Base-by-base conservation (phyloP, 1,284 basidiomycete species). In the Sporisorium graminicola region DNA sequence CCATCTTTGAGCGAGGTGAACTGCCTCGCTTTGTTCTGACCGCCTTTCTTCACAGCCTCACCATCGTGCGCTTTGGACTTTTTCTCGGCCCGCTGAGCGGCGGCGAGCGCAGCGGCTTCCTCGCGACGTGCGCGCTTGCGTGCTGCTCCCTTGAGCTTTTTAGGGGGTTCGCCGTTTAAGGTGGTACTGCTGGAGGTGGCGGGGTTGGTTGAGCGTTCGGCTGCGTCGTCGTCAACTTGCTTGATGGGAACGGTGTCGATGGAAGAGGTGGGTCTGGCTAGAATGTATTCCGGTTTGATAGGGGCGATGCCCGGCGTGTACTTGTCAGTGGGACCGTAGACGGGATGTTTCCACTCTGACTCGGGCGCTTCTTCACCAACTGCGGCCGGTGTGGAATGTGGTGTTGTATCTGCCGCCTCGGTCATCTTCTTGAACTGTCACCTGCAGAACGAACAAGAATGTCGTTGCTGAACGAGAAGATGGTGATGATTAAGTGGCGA, bases 11-110 rank as follows among this genome's bases (percentile, higher is more conserved):
- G 37, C 35, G 62, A 68, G 35, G 24, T 44, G 50, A 65, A 75
- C n/a, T 61, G 61, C 14, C 62, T 26, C 9, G 51, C 64, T 51
- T 79, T 81, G 66, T 83, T 83, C 73, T 81, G 79, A 2, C 74
- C 77, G 13, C 70, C 61, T 46, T 74, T 68, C 31, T 72, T 61
- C 0, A 27, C 42, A 13, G 33, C 54, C 2, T 33, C 20, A 9
- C 40, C 40, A 20, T 40, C 43, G 27, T 31, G n/a, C 6, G 58
- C 13, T 35, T 74, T 68, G 12, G 58, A 16, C 50, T 69, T 68
- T 61, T 77, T 72, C 16, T 58, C 54, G 12, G 56, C 59, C 5
- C 65, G 49, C 26, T 73, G 61, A 9, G 59, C 58, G 5, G 69
- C 68, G 13, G 53, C 56, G 0, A 54, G 20, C 0, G 74, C 74